Percentiles rank a stretch among this genome's conserved stretches.
phyloP scores from a whole-genome alignment of 1,139 yeast genomes.

The Yamadazyma epiphylla region DNA sequence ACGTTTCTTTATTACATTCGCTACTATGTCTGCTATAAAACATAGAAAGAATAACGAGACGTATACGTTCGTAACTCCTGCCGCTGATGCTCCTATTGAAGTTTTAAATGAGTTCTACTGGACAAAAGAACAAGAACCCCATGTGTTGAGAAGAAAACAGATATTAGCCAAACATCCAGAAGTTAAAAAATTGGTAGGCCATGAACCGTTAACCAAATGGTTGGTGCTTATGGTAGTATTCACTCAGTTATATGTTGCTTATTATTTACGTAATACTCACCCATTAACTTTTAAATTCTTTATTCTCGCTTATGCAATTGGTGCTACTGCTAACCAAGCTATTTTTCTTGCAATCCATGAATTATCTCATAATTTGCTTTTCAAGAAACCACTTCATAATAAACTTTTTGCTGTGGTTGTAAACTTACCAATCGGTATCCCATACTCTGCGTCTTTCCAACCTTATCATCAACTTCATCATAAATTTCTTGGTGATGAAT shows the following conservation, averaged over 20 bases:
- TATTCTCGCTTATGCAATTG: slow-evolving; percentile 66
- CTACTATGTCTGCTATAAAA: slow-evolving; percentile 23
- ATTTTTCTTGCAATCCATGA: slow-evolving; percentile 87
- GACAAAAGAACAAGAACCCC: slow-evolving; percentile 84
- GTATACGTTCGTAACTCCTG: slow-evolving; percentile 36
- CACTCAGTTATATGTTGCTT: slow-evolving; percentile 63
- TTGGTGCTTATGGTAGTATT: slow-evolving; percentile 61
- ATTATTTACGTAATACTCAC: slow-evolving; percentile 51
- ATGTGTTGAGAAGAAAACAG: slow-evolving; percentile 65
- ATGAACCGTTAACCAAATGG: slow-evolving; percentile 82
- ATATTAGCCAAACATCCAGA: slow-evolving; percentile 77
- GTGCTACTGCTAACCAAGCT: slow-evolving; percentile 85
- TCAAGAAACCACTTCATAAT: slow-evolving; percentile 73
- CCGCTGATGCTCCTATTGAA: slow-evolving; percentile 42
- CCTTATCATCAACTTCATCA: slow-evolving; percentile 93
- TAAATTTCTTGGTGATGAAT: slow-evolving; percentile 84
- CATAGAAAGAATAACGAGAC: slow-evolving; percentile 34
- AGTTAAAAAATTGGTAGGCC: slow-evolving; percentile 76
- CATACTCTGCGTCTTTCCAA: slow-evolving; percentile 85
- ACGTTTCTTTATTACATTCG: no score
- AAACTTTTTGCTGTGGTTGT: slow-evolving; percentile 74
- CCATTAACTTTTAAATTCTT: slow-evolving; percentile 56
- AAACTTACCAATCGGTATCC: slow-evolving; percentile 84
- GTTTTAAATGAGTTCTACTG: slow-evolving; percentile 66
- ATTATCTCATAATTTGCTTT: slow-evolving; percentile 79